Evolutionary conservation across 1,139 yeast genomes (phyloP), one percentile per base, ranked within the genome.

Genomic region (Geotrichum fermentans): DNA sequence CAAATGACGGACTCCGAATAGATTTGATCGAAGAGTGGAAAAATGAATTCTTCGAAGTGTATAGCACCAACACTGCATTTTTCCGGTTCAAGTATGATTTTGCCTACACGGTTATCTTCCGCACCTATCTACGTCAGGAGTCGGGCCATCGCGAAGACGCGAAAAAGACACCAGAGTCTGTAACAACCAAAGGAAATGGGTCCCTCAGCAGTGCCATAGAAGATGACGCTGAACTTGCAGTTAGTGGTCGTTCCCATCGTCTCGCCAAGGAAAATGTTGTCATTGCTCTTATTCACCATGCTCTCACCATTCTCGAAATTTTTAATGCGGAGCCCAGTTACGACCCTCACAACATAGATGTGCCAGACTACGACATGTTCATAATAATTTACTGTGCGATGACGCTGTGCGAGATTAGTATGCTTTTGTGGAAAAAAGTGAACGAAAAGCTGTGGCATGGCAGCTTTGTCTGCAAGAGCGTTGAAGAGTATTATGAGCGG

Each of bases 1-100:
- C 47, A 11, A 16, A 36, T 7, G 51, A 43, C 20, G 39, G 33
- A 6, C 30, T 48, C 13, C 43, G 40, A 39, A 39, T 43, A 2
- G 45, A 43, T 21, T 14, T 35, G 3, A 39, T 48, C 17, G 51
- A 48, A 26, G 47, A 44, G n/a, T 48, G 51, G 51, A 48, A 48
- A 18, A 20, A 8, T 2, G 37, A 43, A 10, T 39, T 26, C 22
- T 11, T 37, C 5, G 36, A 43, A 20, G 43, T 17, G 4, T 35
- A 38, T 13, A 32, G 20, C 38, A 22, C 17, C 14, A 5, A 40
- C 14, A 30, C 18, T 10, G 16, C 40, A 1, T 14, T 36, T 5
- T 36, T 48, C 24, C 24, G 34, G 20, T 42, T 40, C 13, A 39
- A 35, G 20, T 48, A 48, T 28, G 45, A 48, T 39, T 48, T 48